A percentile compares a stretch with the other conserved stretches of the same genome.
Conservation (phyloP, 352 stramenopile genomes). For the Phytophthora cajani region DNA sequence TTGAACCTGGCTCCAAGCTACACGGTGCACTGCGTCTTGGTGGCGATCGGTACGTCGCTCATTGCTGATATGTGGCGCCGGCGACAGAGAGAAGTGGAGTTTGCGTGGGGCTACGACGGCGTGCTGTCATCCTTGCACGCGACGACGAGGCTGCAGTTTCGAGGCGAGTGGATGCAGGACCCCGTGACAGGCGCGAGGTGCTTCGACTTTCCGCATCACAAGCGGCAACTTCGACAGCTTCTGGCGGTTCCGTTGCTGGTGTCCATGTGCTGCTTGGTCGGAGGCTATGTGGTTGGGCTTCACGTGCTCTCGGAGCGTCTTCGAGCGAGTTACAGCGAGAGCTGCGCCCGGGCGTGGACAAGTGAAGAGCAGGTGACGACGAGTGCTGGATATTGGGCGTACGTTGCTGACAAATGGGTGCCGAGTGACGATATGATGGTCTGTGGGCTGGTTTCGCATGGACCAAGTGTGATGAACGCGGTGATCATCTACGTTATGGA, state of each 20-base stretch:
- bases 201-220: conserved; percentile 69
- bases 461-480: conserved; percentile 69
- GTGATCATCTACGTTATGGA: conserved; percentile 74
- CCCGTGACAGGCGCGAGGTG: conserved; percentile 44
- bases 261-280: conserved; percentile 64
- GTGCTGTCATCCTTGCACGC: conserved; percentile 43
- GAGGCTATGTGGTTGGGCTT: conserved; percentile 59
- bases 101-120: conserved; percentile 60
- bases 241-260: conserved; percentile 60
- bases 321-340: conserved; percentile 43
- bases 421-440: conserved; percentile 32
- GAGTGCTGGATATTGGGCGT: conserved; percentile 32
- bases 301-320: conserved; percentile 67
- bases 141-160: conserved; percentile 56
- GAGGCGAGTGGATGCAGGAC: conserved; percentile 64
- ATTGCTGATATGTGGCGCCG: conserved; percentile 69
- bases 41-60: conserved; percentile 66
- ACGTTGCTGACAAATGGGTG: conserved; percentile 73
- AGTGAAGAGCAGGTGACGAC: conserved; percentile 19
- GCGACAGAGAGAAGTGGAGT: conserved; percentile 60
- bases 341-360: conserved; percentile 19
- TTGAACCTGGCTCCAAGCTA: conserved; percentile 52
- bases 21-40: conserved; percentile 49
- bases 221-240: conserved; percentile 57
- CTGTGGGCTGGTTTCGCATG: conserved; percentile 56